A percentile compares a stretch with the other conserved stretches of the same genome.
These are phyloP conservation scores for Salvia hispanica DNA, from an alignment of 257 asterid genomes.

Conservation along the genomic window DNA sequence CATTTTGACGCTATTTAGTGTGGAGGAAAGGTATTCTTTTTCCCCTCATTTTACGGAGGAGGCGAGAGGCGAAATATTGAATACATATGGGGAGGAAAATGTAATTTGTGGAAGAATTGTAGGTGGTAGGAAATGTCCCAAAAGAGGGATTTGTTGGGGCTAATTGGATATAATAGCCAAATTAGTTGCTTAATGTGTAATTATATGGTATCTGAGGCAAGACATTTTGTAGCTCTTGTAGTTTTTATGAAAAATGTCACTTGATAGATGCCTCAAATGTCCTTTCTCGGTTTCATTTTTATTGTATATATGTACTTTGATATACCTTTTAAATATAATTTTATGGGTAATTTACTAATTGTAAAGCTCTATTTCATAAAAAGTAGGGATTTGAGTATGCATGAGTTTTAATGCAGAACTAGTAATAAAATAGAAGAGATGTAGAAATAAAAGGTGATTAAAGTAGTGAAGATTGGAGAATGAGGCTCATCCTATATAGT, in stretches of 20 bases:
- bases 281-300: too few species aligned
- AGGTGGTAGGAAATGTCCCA: slow-evolving; percentile 38
- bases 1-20: slow-evolving; percentile 17
- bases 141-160: slow-evolving; percentile 31
- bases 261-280: too few species aligned
- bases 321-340: too few species aligned
- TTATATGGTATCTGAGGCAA: slow-evolving; percentile 34
- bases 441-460: too few species aligned
- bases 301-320: too few species aligned
- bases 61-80: slow-evolving; percentile 19
- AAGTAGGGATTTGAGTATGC: too few species aligned
- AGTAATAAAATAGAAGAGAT: too few species aligned
- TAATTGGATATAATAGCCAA: slow-evolving; percentile 34
- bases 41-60: slow-evolving; percentile 20
- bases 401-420: too few species aligned
- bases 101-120: slow-evolving; percentile 28
- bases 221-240: slow-evolving; percentile 38
- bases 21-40: background rate
- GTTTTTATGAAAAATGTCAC: slow-evolving; percentile 28
- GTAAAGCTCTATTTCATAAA: too few species aligned
- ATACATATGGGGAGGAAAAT: slow-evolving; percentile 30
- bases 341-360: too few species aligned
- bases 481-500: too few species aligned
- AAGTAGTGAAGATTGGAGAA: too few species aligned
- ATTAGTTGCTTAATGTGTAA: slow-evolving; percentile 41